Evolutionary conservation across 2,329 filamentous ascomycete species (phyloP).

Genomic region (Pseudogymnoascus sp.): DNA sequence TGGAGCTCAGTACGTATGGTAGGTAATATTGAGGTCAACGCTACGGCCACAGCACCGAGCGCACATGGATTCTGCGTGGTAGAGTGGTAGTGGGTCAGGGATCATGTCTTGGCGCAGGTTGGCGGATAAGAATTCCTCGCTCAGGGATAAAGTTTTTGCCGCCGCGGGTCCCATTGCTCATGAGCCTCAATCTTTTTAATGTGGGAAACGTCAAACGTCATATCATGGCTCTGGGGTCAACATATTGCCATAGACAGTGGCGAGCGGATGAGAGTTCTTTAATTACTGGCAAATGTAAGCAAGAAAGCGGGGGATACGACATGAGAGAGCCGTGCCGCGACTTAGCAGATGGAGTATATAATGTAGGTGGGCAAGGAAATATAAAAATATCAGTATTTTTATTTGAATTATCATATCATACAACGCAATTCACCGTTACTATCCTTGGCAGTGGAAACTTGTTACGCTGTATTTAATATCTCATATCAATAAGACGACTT

Average conservation of each 20-base stretch:
- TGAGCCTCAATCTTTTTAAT: not conserved
- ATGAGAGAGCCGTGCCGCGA: not conserved
- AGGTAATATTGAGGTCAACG: not conserved
- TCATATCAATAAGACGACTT: not conserved
- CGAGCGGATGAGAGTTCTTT: constrained; percentile 1
- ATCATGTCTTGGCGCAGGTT: not conserved
- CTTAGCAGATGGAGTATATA: not conserved
- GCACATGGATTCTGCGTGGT: not conserved
- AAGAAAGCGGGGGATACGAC: not conserved
- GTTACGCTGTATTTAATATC: not conserved
- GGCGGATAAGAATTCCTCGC: not conserved
- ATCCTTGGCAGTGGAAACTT: not conserved
- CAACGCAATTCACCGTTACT: not conserved
- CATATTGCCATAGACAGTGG: not conserved
- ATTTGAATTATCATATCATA: not conserved
- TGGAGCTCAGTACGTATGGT: not conserved
- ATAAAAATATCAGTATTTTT: not conserved
- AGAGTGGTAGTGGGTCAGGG: not conserved
- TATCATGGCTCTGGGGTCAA: not conserved
- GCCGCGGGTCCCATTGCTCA: not conserved
- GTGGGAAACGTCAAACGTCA: not conserved
- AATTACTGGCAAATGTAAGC: not conserved
- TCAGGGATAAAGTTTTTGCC: not conserved
- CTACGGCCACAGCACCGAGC: not conserved
- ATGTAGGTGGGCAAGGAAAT: not conserved